These are phyloP conservation scores for Oidiodendron maius DNA, from an alignment of 495 filamentous ascomycete genomes.

Conservation along the genomic window DNA sequence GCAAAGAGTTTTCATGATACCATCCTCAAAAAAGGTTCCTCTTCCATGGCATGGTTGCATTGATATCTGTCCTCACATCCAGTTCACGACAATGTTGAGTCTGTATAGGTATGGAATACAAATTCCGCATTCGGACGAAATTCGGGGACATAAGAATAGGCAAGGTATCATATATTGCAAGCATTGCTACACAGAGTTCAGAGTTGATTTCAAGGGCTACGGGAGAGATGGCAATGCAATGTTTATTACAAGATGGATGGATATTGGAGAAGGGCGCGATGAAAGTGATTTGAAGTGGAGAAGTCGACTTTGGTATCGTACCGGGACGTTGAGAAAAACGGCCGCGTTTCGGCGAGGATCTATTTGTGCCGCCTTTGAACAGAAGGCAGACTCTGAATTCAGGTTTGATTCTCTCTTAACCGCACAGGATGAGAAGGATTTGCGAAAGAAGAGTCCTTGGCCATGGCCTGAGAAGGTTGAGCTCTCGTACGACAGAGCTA, in stretches of 20 bases:
- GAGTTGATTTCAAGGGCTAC: conserved; percentile 12
- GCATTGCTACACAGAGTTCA: conserved; percentile 12
- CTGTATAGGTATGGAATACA: conserved; percentile 10
- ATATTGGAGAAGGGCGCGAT: conserved; percentile 10
- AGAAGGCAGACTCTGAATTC: conserved; percentile 7
- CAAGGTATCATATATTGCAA: conserved; percentile 12
- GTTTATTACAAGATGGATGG: conserved; percentile 15
- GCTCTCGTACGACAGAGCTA: too few species aligned
- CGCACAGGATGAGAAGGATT: conserved; percentile 10
- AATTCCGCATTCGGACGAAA: conserved; percentile 6
- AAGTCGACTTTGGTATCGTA: conserved; percentile 5
- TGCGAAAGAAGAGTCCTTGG: conserved; percentile 10
- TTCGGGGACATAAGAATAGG: conserved; percentile 8
- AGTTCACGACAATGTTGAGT: neutral
- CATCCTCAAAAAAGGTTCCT: conserved; percentile 9
- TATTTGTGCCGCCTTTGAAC: conserved; percentile 13
- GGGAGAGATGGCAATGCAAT: conserved; percentile 9
- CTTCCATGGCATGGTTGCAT: conserved; percentile 4
- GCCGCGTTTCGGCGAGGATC: conserved; percentile 9
- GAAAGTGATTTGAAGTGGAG: conserved; percentile 2
- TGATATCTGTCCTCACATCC: conserved; percentile 9
- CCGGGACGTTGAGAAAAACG: neutral
- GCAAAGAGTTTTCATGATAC: conserved; percentile 9
- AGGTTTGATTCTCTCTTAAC: conserved; percentile 13
- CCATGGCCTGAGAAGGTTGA: conserved; percentile 10